Evolutionary conservation across 495 filamentous ascomycete species (phyloP).

Genomic region (Talaromyces wortmannii): DNA sequence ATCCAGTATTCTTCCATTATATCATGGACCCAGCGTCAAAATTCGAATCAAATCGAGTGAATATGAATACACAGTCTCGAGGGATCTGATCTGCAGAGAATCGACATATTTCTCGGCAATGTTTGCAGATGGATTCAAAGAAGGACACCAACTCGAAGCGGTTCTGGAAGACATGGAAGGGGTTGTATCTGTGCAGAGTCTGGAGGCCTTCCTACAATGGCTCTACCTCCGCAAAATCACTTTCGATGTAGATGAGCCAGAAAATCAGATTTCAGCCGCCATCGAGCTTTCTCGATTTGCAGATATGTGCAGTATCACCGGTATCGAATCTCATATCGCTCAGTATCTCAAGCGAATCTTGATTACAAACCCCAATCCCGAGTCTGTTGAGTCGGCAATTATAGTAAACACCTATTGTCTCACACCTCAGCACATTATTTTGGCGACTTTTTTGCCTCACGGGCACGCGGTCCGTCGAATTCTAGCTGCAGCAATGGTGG

Average conservation of each 20-base stretch:
- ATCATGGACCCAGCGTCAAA: not conserved
- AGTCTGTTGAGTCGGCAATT: not conserved
- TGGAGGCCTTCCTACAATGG: slow-evolving; percentile 22
- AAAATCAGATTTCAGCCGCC: slow-evolving; percentile 9
- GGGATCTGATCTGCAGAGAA: slow-evolving; percentile 17
- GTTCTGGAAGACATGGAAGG: slow-evolving; percentile 15
- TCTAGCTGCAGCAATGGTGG: slow-evolving; percentile 14
- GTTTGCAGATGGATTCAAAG: slow-evolving; percentile 15
- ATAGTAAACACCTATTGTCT: slow-evolving; percentile 14
- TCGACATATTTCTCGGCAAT: slow-evolving; percentile 17
- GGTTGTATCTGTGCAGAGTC: slow-evolving; percentile 12
- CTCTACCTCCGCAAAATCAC: slow-evolving; percentile 13
- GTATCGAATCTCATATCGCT: slow-evolving; percentile 13
- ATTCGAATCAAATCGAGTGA: slow-evolving; percentile 3
- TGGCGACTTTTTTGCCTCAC: slow-evolving; percentile 10
- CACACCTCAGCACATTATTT: slow-evolving; percentile 13
- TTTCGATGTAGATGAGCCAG: slow-evolving; percentile 10
- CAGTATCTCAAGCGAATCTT: slow-evolving; percentile 13
- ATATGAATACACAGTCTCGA: slow-evolving; percentile 15
- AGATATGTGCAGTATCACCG: slow-evolving; percentile 15
- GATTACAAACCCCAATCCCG: slow-evolving; percentile 7
- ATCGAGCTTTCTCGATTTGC: slow-evolving; percentile 22
- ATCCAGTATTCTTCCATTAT: slow-evolving; percentile 7
- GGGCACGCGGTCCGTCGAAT: slow-evolving; percentile 14
- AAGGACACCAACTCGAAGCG: slow-evolving; percentile 10